Evolutionary conservation across 331 rosid genomes (phyloP), one percentile per base, ranked within the genome.

Genomic region (Stylosanthes scabra): DNA sequence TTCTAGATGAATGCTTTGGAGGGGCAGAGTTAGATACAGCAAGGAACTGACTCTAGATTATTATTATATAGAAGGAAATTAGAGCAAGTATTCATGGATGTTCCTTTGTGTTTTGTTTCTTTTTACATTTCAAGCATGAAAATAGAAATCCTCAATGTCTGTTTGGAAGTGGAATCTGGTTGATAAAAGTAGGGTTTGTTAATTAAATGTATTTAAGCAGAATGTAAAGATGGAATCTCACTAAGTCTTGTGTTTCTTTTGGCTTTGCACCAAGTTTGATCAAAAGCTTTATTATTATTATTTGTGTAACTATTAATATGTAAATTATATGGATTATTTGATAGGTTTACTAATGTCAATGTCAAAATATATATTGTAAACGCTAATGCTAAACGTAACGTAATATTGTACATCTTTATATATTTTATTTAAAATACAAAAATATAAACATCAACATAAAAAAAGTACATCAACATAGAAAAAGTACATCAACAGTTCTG

Each of bases 121-220:
- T 4, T n/a, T n/a, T 50, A 1, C 8, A 46, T 74, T 76, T 45
- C 64, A 67, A 70, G 84, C 59, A 72, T 66, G 83, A 66, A 77
- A 52, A 77, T 68, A 69, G 80, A 70, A 68, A 64, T 67, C 65
- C 39, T 34, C 1, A 34, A 57, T 52, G 58, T 74, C 44, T 67
- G 77, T 42, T 68, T 80, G 60, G 84, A 82, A 80, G 82, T 68
- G 78, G 82, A 81, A 71, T 67, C 80, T 74, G 47, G 68, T 71
- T 29, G 55, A 49, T 52, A 54, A 58, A 55, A 55, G 57, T 75
- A 65, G 86, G 83, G 76, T 70, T 75, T 78, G 72, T 59, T 68
- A 62, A 60, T 80, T 64, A 40, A 44, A 63, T 81, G 52, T 73
- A 65, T 65, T 75, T 27, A 52, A 52, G 58, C 58, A 14, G 27